These are phyloP conservation scores for Boletus sp. DNA, from an alignment of 768 basidiomycete genomes.

Conservation along the genomic window DNA sequence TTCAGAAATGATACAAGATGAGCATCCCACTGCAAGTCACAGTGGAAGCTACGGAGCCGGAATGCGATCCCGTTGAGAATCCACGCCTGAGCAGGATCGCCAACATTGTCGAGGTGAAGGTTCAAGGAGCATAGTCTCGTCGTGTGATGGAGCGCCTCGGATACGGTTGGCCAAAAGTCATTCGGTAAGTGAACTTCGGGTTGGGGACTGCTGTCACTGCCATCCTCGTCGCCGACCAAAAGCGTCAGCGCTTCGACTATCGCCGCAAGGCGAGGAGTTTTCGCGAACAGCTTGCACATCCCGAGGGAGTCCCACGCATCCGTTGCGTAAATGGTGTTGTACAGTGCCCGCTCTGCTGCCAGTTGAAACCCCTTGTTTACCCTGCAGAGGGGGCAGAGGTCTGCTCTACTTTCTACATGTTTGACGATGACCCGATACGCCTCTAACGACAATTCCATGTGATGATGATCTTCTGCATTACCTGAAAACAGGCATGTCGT, in stretches of 20 bases:
- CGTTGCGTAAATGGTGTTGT: constrained; percentile 53
- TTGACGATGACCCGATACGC: constrained; percentile 55
- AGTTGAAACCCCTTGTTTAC: constrained; percentile 54
- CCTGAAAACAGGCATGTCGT: constrained; percentile 5
- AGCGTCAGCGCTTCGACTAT: constrained; percentile 57
- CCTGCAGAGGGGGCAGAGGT: constrained; percentile 54
- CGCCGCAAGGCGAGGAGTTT: constrained; percentile 44
- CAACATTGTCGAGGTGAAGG: constrained; percentile 37
- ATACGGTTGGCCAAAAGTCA: constrained; percentile 50
- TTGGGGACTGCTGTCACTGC: background rate
- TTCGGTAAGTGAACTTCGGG: constrained; percentile 25
- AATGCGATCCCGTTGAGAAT: constrained; percentile 43
- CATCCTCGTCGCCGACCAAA: constrained; percentile 30
- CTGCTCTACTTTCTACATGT: constrained; percentile 47
- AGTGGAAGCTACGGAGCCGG: constrained; percentile 57
- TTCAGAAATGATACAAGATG: constrained; percentile 41
- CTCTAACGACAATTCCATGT: constrained; percentile 61
- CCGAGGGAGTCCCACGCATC: constrained; percentile 37
- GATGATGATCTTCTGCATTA: constrained; percentile 37
- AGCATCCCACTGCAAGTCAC: constrained; percentile 63
- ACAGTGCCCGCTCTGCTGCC: constrained; percentile 56
- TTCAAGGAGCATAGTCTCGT: constrained; percentile 49
- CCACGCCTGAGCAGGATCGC: constrained; percentile 34
- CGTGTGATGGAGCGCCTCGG: constrained; percentile 46
- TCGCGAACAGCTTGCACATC: constrained; percentile 47